Base-by-base conservation (phyloP, 768 basidiomycete species). In the Phylloporus arenicola region DNA sequence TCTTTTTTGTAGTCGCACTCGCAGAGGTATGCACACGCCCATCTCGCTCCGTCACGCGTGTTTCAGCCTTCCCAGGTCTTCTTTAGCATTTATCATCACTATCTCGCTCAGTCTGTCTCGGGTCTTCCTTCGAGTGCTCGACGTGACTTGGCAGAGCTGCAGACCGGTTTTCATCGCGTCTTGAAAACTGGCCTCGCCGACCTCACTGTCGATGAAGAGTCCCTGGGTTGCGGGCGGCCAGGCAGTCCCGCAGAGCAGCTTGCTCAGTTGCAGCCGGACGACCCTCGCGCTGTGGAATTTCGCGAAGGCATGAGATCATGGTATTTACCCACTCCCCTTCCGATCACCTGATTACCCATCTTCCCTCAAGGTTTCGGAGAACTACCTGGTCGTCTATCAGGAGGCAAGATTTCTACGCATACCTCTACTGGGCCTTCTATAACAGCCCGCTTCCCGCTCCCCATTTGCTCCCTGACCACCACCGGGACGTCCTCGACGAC, bases 351-450 rank as follows among this genome's bases (percentile, higher is more conserved):
- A 19, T 46, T 56, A 7, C 62, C 22, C 22, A 41, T 29, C 12
- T 24, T 30, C 29, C 16, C 34, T 34, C 48, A 59, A 61, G 90
- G 90, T 94, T 94, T 64, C 70, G 77, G 49, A 82, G 80, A 57
- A 80, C 75, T 14, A 80, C 83, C 0, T 95, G 88, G 86, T 83
- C 83, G 0, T 72, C 77, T 12, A 77, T 95, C 50, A 80, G 74
- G 39, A 74, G 72, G 16, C 70, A 77, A 34, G 80, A 91, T 63
- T 70, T 90, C 49, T 75, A 75, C 37, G 72, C 78, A 52, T 94
- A 90, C 87, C 70, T 95, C 27, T 83, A 88, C 50, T 94, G 92
- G 91, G 77, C 81, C 20, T 83, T 88, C 60, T 93, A 83, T 67
- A 86, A 86, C 61, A 72, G 77, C 5, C 73, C 81, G 34, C 71